Evolutionary conservation across 768 basidiomycete genomes (phyloP).

Genomic region (Pluteus cervinus): DNA sequence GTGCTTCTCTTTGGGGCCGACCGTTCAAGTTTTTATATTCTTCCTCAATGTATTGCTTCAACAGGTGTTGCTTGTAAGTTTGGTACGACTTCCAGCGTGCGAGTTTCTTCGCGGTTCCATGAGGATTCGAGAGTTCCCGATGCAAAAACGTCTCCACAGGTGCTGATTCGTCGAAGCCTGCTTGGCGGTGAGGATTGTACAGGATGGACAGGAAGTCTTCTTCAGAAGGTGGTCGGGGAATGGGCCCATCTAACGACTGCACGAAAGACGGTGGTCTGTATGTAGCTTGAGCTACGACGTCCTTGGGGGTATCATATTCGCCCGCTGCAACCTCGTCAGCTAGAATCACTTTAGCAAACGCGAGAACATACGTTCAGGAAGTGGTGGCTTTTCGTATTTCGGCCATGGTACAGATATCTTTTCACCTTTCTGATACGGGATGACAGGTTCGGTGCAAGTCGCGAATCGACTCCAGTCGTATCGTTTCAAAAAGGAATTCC

Average conservation of each 20-base stretch:
- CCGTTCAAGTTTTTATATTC: constrained; percentile 54
- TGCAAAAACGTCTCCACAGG: constrained; percentile 64
- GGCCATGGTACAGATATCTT: constrained; percentile 70
- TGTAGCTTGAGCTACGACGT: constrained; percentile 61
- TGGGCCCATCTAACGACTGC: constrained; percentile 24
- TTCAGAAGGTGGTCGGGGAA: constrained; percentile 41
- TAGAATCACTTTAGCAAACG: background rate
- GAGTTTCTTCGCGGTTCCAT: constrained; percentile 78
- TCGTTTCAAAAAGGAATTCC: constrained; percentile 46
- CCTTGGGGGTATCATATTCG: constrained; percentile 58
- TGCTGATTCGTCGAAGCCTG: constrained; percentile 39
- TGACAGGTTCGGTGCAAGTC: constrained; percentile 51
- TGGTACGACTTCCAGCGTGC: constrained; percentile 63
- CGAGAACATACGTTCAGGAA: constrained; percentile 37
- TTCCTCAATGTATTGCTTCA: constrained; percentile 46
- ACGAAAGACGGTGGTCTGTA: constrained; percentile 59
- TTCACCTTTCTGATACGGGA: constrained; percentile 37
- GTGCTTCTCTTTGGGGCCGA: constrained; percentile 55
- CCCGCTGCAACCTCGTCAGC: constrained; percentile 30
- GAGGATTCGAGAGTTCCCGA: constrained; percentile 75
- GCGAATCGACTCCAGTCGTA: constrained; percentile 75
- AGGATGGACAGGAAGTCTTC: constrained; percentile 52
- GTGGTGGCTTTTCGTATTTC: constrained; percentile 30
- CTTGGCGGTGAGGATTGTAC: constrained; percentile 45
- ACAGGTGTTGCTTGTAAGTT: constrained; percentile 38